Base-by-base conservation (phyloP, 352 stramenopile genomes). In the Globisporangium recalcitrans region DNA sequence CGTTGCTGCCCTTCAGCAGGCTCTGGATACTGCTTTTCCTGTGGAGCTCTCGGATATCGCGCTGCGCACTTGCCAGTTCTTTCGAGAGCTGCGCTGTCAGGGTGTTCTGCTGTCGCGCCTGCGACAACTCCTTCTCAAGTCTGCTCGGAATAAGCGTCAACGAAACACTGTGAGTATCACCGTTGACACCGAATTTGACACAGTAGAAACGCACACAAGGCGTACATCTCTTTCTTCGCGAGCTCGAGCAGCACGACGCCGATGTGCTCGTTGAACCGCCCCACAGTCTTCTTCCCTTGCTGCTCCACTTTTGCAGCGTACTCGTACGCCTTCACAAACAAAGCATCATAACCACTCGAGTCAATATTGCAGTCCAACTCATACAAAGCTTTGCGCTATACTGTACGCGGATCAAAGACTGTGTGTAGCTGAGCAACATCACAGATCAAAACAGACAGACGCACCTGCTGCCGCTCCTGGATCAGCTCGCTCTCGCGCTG, bases 1-100 rank as follows among this genome's bases (percentile, higher is more conserved):
- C 65, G 54, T 52, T 78, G 16, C 71, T 77, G 34, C 71, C 74
- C 27, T 70, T 84, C 31, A 93, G 69, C 29, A 91, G 64, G 24
- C 70, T 74, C 57, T 90, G 82, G 40, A 93, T 89, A 49, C 85
- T 83, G 60, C 81, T 85, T 19, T 77, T 75, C 26, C 80, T 72
- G 58, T 83, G 72, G 31, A 93, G 56, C 24, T 91, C 85, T 36
- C 80, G 82, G 49, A 93, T 90, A 47, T 91, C 82, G 11, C 82
- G 77, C 56, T 93, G 85, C 0, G 85, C 82, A 34, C 62, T 78
- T 2, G 80, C 73, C 13, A 93, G 60, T 58, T 93, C 80, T 57
- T 88, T 85, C 0, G 82, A 88, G 1, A 91, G 31, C 16, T 89
- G 74, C 0, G 72, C 70, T 1, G 72, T 77, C 36, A 88, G 40